A percentile compares a stretch with the other conserved stretches of the same genome.
These are phyloP conservation scores for Sanguinoderma infundibulare DNA, from an alignment of 1,284 basidiomycete species.

Conservation along the genomic window DNA sequence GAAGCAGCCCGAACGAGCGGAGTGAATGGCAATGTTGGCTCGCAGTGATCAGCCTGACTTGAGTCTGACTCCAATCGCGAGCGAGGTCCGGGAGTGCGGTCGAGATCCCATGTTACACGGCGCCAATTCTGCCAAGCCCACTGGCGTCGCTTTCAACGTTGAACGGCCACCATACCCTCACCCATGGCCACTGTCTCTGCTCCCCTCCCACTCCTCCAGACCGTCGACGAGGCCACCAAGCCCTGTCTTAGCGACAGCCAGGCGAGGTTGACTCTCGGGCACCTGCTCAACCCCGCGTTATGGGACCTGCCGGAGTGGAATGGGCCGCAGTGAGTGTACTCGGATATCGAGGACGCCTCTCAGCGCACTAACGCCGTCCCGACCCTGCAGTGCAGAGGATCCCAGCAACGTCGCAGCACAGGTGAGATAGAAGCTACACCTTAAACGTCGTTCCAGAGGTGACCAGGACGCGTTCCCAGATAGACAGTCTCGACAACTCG, in stretches of 20 bases:
- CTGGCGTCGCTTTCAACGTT: background rate
- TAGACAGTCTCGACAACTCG: slow-evolving; percentile 32
- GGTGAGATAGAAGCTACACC: slow-evolving; percentile 10
- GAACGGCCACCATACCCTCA: slow-evolving; percentile 3
- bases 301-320: slow-evolving; percentile 36
- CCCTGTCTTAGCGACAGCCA: background rate
- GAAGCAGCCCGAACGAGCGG: slow-evolving; percentile 10
- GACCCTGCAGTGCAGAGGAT: slow-evolving; percentile 15
- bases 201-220: background rate
- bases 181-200: slow-evolving; percentile 16
- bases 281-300: slow-evolving; percentile 29
- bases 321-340: slow-evolving; percentile 29
- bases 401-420: slow-evolving; percentile 19
- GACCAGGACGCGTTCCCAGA: slow-evolving; percentile 19
- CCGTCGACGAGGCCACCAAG: background rate
- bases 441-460: background rate
- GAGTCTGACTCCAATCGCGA: slow-evolving; percentile 11
- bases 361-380: slow-evolving; percentile 5
- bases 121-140: slow-evolving; percentile 13
- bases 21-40: background rate
- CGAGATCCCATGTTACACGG: slow-evolving; percentile 9
- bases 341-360: background rate
- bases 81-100: slow-evolving; percentile 6
- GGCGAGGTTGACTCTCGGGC: slow-evolving; percentile 26
- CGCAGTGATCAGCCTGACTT: too few species aligned